Conservation (phyloP, 495 filamentous ascomycete species). For the Neurospora pannonica region DNA sequence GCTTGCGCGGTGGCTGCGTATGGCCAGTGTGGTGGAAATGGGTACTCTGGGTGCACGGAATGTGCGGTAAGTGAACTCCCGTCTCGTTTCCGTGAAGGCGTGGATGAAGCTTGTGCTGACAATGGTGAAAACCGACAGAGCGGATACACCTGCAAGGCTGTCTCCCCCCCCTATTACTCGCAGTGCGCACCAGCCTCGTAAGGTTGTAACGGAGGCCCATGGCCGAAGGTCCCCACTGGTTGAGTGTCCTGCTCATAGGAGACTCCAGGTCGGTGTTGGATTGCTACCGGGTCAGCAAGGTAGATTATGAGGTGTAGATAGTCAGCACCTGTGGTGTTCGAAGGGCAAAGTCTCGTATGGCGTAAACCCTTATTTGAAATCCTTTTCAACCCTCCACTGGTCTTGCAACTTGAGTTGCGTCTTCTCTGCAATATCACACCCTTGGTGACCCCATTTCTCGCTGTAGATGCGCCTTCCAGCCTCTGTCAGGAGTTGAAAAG, state of each 20-base stretch:
- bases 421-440: slow-evolving; percentile 37
- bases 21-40: slow-evolving; percentile 37
- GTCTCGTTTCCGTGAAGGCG: neutral
- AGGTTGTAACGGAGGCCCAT: neutral
- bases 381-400: slow-evolving; percentile 41
- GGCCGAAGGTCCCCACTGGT: neutral
- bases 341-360: neutral
- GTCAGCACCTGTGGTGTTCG: neutral
- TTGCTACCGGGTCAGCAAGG: neutral
- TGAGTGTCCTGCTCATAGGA: neutral
- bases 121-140: slow-evolving; percentile 1
- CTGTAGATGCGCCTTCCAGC: slow-evolving; percentile 41
- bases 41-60: slow-evolving; percentile 29
- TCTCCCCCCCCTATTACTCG: slow-evolving; percentile 28
- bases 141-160: slow-evolving; percentile 20
- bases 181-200: slow-evolving; percentile 23
- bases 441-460: slow-evolving; percentile 49
- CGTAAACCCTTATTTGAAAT: slow-evolving; percentile 14
- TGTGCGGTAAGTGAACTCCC: slow-evolving; percentile 27
- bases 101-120: neutral
- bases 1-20: slow-evolving; percentile 27
- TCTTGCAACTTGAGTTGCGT: slow-evolving; percentile 35
- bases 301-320: neutral
- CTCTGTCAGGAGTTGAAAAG: slow-evolving; percentile 43
- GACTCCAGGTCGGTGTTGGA: neutral